Percentiles rank a stretch among this genome's conserved stretches.
These are phyloP conservation scores for Pilobolus umbonatus DNA, from an alignment of 192 early-diverging fungal species.

Conservation along the genomic window DNA sequence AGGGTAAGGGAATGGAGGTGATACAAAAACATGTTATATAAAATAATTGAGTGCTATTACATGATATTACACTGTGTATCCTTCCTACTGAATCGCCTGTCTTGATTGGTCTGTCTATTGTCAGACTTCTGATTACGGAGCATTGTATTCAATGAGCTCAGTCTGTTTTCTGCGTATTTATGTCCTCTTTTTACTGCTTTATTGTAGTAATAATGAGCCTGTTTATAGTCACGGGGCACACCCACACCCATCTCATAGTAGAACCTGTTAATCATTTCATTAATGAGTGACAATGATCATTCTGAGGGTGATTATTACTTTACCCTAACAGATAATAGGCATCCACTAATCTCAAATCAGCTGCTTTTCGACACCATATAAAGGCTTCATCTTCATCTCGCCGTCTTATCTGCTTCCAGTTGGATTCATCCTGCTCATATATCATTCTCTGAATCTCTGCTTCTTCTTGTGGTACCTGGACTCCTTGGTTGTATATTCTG, in stretches of 20 bases:
- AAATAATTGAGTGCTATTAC: neutral
- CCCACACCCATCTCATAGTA: conserved; percentile 38
- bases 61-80: neutral
- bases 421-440: conserved; percentile 14
- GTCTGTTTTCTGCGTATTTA: conserved; percentile 10
- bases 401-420: neutral
- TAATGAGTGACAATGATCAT: neutral
- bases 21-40: too few species aligned
- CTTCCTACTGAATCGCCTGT: neutral
- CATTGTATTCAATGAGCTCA: neutral
- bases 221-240: conserved; percentile 15
- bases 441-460: neutral
- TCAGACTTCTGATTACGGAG: neutral
- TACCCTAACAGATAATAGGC: conserved; percentile 91
- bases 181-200: conserved; percentile 27
- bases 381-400: conserved; percentile 49
- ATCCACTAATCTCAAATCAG: conserved; percentile 66
- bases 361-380: conserved; percentile 76
- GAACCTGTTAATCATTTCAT: conserved; percentile 8
- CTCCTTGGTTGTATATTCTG: conserved; percentile 14
- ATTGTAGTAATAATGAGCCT: conserved; percentile 26
- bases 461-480: conserved; percentile 16
- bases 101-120: neutral
- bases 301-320: neutral
- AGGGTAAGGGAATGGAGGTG: too few species aligned